phyloP scores from a whole-genome alignment of 1,284 basidiomycete species.

The Malassezia psittaci region DNA sequence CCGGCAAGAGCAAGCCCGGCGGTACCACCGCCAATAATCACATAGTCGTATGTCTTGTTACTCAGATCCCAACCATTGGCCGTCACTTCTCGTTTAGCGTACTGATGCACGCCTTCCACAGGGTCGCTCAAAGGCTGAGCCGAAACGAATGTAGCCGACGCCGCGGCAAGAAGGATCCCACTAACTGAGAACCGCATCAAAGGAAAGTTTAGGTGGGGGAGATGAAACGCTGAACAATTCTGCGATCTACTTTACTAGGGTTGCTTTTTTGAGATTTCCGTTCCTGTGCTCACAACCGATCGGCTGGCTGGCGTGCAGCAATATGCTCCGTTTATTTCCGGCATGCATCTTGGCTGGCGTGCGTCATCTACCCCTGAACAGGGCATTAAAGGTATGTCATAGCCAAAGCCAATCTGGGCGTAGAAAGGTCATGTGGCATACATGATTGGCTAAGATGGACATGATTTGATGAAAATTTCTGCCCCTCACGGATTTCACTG shows the following conservation, averaged over 20 bases:
- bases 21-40: constrained; percentile 88
- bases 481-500: neutral
- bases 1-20: constrained; percentile 79
- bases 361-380: neutral
- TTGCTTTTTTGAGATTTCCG: neutral
- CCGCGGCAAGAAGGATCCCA: neutral
- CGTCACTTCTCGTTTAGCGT: constrained; percentile 7
- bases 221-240: neutral
- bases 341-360: neutral
- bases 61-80: constrained; percentile 17
- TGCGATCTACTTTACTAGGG: neutral
- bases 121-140: neutral
- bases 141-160: neutral
- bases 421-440: too few relatives aligned
- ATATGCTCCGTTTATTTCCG: neutral
- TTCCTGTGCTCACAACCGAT: neutral
- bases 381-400: neutral
- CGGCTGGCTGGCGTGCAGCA: neutral
- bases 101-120: neutral
- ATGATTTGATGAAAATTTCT: neutral
- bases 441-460: neutral
- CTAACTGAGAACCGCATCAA: neutral
- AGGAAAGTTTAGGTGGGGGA: neutral
- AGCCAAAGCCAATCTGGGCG: neutral
- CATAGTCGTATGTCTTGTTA: constrained; percentile 54